Conservation (phyloP, 2,329 filamentous ascomycete genomes). For the Parascedosporium putredinis region DNA sequence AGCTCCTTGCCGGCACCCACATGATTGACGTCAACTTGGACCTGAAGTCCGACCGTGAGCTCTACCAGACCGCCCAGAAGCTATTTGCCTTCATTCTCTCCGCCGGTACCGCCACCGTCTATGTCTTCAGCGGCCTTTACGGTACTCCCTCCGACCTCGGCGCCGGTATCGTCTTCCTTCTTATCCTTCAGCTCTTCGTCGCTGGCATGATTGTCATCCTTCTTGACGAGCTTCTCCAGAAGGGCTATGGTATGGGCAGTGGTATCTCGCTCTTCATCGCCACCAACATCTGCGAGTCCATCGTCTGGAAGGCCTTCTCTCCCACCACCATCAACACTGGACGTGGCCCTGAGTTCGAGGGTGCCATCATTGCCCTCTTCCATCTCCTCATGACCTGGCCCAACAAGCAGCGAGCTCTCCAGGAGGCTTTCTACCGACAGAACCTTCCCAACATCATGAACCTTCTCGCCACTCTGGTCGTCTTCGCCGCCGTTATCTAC, state of each 20-base stretch:
- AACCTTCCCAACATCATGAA: slow-evolving; percentile 99
- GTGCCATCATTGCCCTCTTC: slow-evolving; percentile 94
- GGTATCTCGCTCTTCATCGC: slow-evolving; percentile 99
- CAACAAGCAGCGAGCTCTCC: slow-evolving; percentile 97
- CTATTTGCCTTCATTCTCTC: slow-evolving; percentile 96
- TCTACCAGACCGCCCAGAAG: slow-evolving; percentile 99
- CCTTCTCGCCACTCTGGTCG: slow-evolving; percentile 79
- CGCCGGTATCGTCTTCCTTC: slow-evolving; percentile 93
- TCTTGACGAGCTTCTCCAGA: slow-evolving; percentile 96
- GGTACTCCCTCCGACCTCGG: slow-evolving; percentile 93
- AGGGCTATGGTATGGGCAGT: slow-evolving; percentile 96
- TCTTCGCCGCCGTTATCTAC: slow-evolving; percentile 98
- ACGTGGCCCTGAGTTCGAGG: slow-evolving; percentile 97
- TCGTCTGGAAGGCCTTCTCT: slow-evolving; percentile 99
- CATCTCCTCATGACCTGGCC: slow-evolving; percentile 97
- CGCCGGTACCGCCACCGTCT: slow-evolving; percentile 94
- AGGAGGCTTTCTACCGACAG: slow-evolving; percentile 98
- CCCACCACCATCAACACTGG: slow-evolving; percentile 99
- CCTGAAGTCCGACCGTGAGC: slow-evolving; percentile 98
- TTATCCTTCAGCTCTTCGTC: slow-evolving; percentile 95
- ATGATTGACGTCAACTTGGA: slow-evolving; percentile 99
- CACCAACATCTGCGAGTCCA: slow-evolving; percentile 99
- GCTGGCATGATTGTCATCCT: slow-evolving; percentile 98
- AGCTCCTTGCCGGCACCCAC: slow-evolving; percentile 98
- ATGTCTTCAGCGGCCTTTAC: slow-evolving; percentile 96